Evolutionary conservation across 768 basidiomycete species (phyloP), one percentile per base, ranked within the genome.

Genomic region (Leccinum variicolor): DNA sequence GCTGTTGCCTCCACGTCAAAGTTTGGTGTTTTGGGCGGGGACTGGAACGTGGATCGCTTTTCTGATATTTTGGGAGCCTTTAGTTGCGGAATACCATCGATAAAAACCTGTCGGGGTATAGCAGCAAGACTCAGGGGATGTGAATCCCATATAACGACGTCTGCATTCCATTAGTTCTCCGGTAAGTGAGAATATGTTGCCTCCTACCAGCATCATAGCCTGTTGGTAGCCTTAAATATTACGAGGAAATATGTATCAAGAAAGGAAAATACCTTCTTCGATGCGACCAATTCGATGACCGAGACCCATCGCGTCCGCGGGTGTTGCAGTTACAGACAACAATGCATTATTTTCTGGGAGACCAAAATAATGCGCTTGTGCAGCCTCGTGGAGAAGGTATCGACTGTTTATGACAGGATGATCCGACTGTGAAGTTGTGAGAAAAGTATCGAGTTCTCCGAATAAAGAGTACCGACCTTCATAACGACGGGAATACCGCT

Each of bases 41-140:
- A 63, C 60, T 83, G 81, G 66, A 75, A 81, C 15, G 67, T 57
- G 8, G 61, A 55, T 2, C 81, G 79, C 60, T 75, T 69, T 4
- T 67, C 69, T 1, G 70, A 67, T 57, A 78, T 75, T 5, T 73
- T 63, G 17, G 79, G 78, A n/a, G 74, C 70, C 49, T 77, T 76
- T 52, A 89, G 77, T 64, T 95, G 92, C 4, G 84, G 68, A 56
- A 92, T 84, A 2, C 93, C 93, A 69, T 97, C 94, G 62, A 95
- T 90, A 78, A 86, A 95, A 26, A 90, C 84, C 56, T 86, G 84
- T 13, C 75, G 67, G 0, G 91, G 92, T 0, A 88, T 90, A 3
- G 91, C 86, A 54, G 87, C 90, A 21, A 90, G 74, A 28, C 79
- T 78, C 28, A 93, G 77, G 1, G 92, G 92, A 71, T 91, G 87